Base-by-base conservation (phyloP, 2,329 filamentous ascomycete species). In the Paecilomyces variotii region DNA sequence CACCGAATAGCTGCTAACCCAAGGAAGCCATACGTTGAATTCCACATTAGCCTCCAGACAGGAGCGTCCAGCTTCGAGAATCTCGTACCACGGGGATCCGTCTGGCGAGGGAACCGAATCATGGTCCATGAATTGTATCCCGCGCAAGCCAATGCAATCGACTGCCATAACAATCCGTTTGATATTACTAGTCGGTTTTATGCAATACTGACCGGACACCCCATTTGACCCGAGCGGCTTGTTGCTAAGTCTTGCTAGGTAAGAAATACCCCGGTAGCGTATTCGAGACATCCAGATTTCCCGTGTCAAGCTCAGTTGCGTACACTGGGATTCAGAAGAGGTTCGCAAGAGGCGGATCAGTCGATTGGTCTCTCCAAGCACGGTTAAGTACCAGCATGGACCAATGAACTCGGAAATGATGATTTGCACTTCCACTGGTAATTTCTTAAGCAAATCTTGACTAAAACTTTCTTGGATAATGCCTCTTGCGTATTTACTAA, bases 81-180 rank as follows among this genome's bases (percentile, higher is more conserved):
- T 55, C 35, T 62, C 52, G n/a, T 61, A 64, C 62, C 61, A 64
- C 32, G 62, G 59, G 3, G 62, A 61, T 35, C 52, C 57, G 52
- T 62, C 59, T 14, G 30, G 19, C 45, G n/a, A 19, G 2, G 58
- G 57, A 19, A 24, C 34, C 9, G 59, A 57, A 4, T 57, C 26
- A 24, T 54, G 51, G 4, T 51, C 57, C 12, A 61, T 11, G 5
- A 62, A 58, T 26, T 62, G 57, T 51, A 62, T 57, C 0, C 59
- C 39, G 39, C 59, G 57, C 34, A 61, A 3, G n/a, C 59, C 57
- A 24, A 58, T 58, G 25, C 28, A 28, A 30, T 62, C 59, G 1
- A 59, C 28, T 30, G 56, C 60, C 26, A 61, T 35, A 25, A 61
- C 24, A 11, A 61, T 50, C 19, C 55, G 58, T 39, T 34, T 34